These are phyloP conservation scores for Talaromyces piceae DNA, from an alignment of 2,329 filamentous ascomycete species.

Conservation along the genomic window DNA sequence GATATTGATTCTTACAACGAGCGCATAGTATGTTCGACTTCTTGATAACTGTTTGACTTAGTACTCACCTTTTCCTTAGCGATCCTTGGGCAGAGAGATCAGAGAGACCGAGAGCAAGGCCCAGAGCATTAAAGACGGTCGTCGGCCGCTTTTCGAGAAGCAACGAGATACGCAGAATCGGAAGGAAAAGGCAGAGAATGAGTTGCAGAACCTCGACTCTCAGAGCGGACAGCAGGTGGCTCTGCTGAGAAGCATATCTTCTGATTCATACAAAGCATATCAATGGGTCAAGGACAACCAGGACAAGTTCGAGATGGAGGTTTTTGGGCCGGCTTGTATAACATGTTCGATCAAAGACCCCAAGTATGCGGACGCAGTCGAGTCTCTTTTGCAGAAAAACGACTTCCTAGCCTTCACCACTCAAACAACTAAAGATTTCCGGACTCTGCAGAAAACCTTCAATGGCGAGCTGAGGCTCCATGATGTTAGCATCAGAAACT, in stretches of 20 bases:
- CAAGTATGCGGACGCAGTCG: conserved; percentile 55
- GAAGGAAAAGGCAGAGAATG: conserved; percentile 37
- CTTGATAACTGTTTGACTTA: conserved; percentile 4
- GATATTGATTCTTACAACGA: conserved; percentile 64
- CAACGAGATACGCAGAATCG: conserved; percentile 29
- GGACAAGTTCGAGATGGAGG: conserved; percentile 61
- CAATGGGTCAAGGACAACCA: conserved; percentile 72
- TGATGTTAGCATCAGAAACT: conserved; percentile 63
- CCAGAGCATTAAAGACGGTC: conserved; percentile 33
- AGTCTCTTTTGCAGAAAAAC: conserved; percentile 47
- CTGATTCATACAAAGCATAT: conserved; percentile 64
- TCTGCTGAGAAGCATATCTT: conserved; percentile 54
- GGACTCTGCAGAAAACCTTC: conserved; percentile 61
- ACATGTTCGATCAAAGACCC: conserved; percentile 71
- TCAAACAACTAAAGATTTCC: conserved; percentile 68
- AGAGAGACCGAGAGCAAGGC: conserved; percentile 35
- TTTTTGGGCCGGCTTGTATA: conserved; percentile 75
- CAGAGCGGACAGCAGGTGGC: conserved; percentile 65
- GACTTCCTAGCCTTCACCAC: conserved; percentile 62
- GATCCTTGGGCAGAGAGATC: conserved; percentile 44
- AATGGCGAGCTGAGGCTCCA: conserved; percentile 59
- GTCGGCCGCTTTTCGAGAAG: conserved; percentile 22
- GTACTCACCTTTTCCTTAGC: conserved; percentile 38
- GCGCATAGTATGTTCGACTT: conserved; percentile 55
- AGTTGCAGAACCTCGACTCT: conserved; percentile 59